phyloP scores from a whole-genome alignment of 2,329 filamentous ascomycete genomes.

The Ophiosphaerella narmari region DNA sequence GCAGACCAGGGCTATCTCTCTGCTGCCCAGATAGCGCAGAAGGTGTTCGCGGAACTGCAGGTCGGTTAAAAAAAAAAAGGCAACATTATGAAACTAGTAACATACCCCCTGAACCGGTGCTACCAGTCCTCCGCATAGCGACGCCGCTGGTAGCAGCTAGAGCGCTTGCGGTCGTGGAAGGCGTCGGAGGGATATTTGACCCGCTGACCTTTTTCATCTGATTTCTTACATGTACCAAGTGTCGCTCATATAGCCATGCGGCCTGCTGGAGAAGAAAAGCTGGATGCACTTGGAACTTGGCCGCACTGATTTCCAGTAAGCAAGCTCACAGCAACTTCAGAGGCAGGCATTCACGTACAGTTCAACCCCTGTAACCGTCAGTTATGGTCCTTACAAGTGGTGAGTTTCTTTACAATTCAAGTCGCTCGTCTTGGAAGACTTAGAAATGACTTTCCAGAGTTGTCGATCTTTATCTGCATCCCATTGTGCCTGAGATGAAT shows the following conservation, averaged over 20 bases:
- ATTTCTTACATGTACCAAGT: conserved; percentile 85
- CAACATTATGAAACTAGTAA: not conserved
- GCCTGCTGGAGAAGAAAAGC: conserved; percentile 91
- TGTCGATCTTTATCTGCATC: conserved; percentile 82
- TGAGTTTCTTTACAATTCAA: conserved; percentile 71
- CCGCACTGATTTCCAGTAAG: conserved; percentile 55
- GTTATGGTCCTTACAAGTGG: not conserved
- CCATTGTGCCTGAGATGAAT: conserved; percentile 75
- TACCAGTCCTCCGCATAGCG: conserved; percentile 58
- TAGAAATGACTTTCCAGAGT: conserved; percentile 88
- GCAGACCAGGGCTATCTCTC: conserved; percentile 60
- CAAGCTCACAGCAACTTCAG: not conserved
- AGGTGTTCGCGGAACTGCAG: conserved; percentile 48
- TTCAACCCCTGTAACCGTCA: conserved; percentile 65
- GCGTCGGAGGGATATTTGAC: conserved; percentile 60
- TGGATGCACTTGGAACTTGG: conserved; percentile 80
- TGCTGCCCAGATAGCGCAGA: conserved; percentile 63
- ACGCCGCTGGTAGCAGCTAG: conserved; percentile 46
- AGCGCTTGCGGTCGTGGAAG: conserved; percentile 47
- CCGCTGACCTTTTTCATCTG: conserved; percentile 80
- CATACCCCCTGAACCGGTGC: conserved; percentile 49
- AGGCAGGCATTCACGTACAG: conserved; percentile 59
- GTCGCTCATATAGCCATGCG: conserved; percentile 89
- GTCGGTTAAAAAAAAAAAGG: conserved; percentile 7
- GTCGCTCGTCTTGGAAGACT: conserved; percentile 75